Evolutionary conservation across 2,329 filamentous ascomycete genomes (phyloP).

Genomic region (Fusarium pseudoanthophilum): DNA sequence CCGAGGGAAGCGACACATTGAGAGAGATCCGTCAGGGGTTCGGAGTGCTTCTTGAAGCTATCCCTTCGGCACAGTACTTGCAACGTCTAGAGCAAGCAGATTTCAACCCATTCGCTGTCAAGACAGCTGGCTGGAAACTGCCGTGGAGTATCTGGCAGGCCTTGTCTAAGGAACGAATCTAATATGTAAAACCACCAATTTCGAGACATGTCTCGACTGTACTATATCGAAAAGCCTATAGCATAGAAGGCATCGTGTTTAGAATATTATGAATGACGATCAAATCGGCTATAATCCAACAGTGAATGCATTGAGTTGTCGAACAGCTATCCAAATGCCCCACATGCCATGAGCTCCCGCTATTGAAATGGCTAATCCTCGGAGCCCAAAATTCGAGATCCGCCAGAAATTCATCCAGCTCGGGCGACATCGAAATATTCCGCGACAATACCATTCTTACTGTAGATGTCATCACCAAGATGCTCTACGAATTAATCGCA

Average conservation of each 20-base stretch:
- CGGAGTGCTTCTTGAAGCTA: conserved; percentile 81
- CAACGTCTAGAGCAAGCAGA: conserved; percentile 80
- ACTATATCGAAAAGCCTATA: conserved; percentile 11
- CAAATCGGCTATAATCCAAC: background rate
- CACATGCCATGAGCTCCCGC: conserved; percentile 26
- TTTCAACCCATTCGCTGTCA: conserved; percentile 82
- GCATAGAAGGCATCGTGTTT: conserved; percentile 23
- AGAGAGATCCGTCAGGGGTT: conserved; percentile 71
- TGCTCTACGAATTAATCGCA: conserved; percentile 98
- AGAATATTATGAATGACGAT: conserved; percentile 15
- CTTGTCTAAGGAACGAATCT: conserved; percentile 61
- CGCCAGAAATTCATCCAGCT: conserved; percentile 39
- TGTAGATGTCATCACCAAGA: conserved; percentile 59
- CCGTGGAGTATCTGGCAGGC: conserved; percentile 78
- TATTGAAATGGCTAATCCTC: conserved; percentile 46
- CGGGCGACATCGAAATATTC: conserved; percentile 19
- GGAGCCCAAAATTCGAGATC: conserved; percentile 44
- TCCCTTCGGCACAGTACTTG: conserved; percentile 83
- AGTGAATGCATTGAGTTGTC: background rate
- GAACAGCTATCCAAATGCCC: background rate
- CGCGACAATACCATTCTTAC: conserved; percentile 25
- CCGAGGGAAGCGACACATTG: conserved; percentile 51
- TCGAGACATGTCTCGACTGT: conserved; percentile 4
- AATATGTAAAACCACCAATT: conserved; percentile 8
- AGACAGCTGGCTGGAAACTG: conserved; percentile 76